A percentile compares a stretch with the other conserved stretches of the same genome.
Evolutionary conservation across 192 early-diverging fungal species (phyloP).

Genomic region (Gryganskiella cystojenkinii): DNA sequence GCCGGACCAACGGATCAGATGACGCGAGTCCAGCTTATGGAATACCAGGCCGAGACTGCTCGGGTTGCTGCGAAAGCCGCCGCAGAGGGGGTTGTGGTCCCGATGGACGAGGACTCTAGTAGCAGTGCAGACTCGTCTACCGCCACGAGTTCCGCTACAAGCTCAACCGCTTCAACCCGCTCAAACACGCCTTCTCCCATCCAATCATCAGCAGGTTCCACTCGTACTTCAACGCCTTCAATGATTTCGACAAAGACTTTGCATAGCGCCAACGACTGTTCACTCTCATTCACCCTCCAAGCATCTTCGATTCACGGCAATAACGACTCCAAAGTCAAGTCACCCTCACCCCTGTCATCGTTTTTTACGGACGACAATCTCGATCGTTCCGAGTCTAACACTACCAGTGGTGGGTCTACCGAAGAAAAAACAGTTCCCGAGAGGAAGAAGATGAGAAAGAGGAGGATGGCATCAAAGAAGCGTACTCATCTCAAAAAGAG

Average conservation of each 20-base stretch:
- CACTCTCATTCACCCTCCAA: neutral
- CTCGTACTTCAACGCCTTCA: neutral
- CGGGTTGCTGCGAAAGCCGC: neutral
- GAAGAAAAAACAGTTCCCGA: neutral
- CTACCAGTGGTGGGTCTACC: too few relatives aligned
- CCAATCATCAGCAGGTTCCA: neutral
- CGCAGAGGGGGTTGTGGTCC: neutral
- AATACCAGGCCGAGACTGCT: neutral
- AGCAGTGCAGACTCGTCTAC: neutral
- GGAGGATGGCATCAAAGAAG: conserved; percentile 11
- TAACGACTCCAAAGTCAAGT: too few relatives aligned
- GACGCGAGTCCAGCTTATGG: conserved; percentile 4
- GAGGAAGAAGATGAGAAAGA: neutral
- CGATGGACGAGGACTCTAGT: neutral
- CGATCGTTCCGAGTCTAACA: too few relatives aligned
- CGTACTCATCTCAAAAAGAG: conserved; percentile 20
- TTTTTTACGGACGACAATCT: too few relatives aligned
- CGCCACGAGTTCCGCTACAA: neutral
- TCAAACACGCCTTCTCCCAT: conserved; percentile 13
- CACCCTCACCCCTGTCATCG: too few relatives aligned
- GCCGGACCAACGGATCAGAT: conserved; percentile 71
- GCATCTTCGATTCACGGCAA: too few relatives aligned
- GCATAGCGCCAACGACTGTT: too few relatives aligned
- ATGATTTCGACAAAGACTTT: too few relatives aligned
- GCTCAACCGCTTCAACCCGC: conserved; percentile 1